phyloP scores from a whole-genome alignment of 2,329 filamentous ascomycete genomes.

The Magnaporthiopsis incrustans region DNA sequence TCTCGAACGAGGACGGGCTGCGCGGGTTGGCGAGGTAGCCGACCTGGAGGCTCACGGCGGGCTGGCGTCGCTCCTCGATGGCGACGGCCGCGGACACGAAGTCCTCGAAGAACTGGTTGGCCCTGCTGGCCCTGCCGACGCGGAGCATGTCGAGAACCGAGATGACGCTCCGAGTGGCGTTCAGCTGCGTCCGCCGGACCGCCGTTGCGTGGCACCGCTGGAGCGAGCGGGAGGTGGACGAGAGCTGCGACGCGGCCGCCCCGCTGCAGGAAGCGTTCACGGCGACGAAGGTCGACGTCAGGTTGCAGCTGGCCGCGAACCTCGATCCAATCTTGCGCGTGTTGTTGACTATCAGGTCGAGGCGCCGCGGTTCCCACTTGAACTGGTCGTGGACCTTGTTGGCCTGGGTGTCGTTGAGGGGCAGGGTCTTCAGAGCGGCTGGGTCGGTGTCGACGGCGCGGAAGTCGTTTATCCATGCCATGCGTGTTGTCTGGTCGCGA shows the following conservation, averaged over 20 bases:
- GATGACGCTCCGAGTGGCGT: not conserved
- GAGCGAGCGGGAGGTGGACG: not conserved
- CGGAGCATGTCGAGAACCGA: conserved; percentile 7
- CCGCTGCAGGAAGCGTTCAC: conserved; percentile 6
- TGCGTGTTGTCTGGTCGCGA: not conserved
- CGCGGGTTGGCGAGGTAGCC: conserved; percentile 8
- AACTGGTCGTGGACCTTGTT: not conserved
- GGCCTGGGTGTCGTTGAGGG: not conserved
- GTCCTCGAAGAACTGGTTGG: not conserved
- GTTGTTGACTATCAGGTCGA: not conserved
- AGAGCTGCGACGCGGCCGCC: not conserved
- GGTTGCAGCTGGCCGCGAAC: conserved; percentile 8
- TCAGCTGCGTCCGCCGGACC: conserved; percentile 6
- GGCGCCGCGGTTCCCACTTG: not conserved
- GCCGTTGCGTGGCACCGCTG: conserved; percentile 5
- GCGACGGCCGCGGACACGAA: conserved; percentile 3
- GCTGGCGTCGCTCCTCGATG: not conserved
- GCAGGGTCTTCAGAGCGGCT: not conserved
- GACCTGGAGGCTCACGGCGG: conserved; percentile 3
- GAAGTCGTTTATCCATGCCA: not conserved
- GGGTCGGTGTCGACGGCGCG: not conserved
- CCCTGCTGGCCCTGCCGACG: not conserved
- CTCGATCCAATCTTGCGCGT: not conserved
- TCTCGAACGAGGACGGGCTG: conserved; percentile 4
- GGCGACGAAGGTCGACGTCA: conserved; percentile 7